phyloP scores from a whole-genome alignment of 2,329 filamentous ascomycete genomes.

The Dactylellina cionopaga region DNA sequence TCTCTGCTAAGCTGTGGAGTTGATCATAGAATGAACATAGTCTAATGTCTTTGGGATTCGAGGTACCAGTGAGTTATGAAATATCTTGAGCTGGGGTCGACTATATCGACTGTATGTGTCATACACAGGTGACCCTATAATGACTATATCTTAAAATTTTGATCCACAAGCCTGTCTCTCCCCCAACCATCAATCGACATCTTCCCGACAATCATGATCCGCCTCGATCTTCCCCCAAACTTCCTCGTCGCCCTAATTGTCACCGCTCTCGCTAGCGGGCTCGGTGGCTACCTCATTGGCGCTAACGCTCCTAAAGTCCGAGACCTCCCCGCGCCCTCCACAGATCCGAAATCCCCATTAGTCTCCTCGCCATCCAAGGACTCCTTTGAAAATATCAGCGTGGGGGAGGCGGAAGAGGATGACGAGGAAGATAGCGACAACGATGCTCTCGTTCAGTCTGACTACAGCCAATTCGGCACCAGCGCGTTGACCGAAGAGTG shows the following conservation, averaged over 20 bases:
- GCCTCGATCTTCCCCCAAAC: conserved; percentile 44
- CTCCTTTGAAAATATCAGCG: conserved; percentile 53
- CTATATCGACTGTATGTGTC: too few species aligned
- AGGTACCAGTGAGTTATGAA: too few species aligned
- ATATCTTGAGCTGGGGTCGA: too few species aligned
- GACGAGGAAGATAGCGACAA: conserved; percentile 54
- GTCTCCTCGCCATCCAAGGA: conserved; percentile 29
- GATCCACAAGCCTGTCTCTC: background rate
- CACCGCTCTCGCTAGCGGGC: conserved; percentile 54
- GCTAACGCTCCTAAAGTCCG: conserved; percentile 51
- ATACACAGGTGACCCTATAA: too few species aligned
- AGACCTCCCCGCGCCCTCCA: conserved; percentile 21
- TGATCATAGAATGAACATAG: too few species aligned
- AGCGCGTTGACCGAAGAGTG: conserved; percentile 54
- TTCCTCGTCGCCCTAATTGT: conserved; percentile 52
- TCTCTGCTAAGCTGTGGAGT: too few species aligned
- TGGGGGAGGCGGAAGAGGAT: conserved; percentile 46
- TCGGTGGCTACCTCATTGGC: conserved; percentile 57
- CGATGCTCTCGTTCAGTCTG: conserved; percentile 51
- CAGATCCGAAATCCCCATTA: conserved; percentile 19
- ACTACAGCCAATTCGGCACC: conserved; percentile 44
- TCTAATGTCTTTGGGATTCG: too few species aligned
- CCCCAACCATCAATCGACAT: background rate
- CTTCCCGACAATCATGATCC: conserved; percentile 5
- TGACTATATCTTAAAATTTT: too few species aligned